Evolutionary conservation across 2,329 filamentous ascomycete species (phyloP), one percentile per base, ranked within the genome.

Genomic region (Fusarium drepaniforme): DNA sequence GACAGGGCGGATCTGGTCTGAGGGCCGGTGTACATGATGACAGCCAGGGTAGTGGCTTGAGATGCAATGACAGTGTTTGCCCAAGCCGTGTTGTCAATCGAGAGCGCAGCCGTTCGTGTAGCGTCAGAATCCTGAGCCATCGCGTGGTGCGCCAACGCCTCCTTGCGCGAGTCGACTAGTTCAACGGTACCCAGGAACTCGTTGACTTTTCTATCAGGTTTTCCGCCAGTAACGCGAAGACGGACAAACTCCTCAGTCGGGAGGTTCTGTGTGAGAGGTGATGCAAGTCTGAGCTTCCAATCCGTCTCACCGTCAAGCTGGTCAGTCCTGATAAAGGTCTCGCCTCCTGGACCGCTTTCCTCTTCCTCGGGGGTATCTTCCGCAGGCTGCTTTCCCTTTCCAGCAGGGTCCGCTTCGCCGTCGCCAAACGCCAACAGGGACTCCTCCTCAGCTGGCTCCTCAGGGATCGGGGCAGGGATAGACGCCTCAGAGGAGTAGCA

Each of bases 41-140:
- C 94, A 3, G 96, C 96, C 68, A 98, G 88, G 0, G 97, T 97
- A 5, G 91, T 94, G 1, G 94, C 96, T 81, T 96, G 97, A 1
- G 96, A 98, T 1, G 97, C 97, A 70, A 99, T 93, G 28, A 99
- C 94, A 0, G 97, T 99, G 81, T 98, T 99, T 21, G 96, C 96
- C 97, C 97, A 99, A 12, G 97, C 97, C 9, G 97, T 98, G 80
- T 99, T 98, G 83, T 99, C 97, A 73, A 99, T 98, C 2, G 91
- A 94, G 42, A 99, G 87, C 2, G 96, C 92, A 3, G 92, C 90
- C 7, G 93, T 94, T 68, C 90, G 90, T 18, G 83, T 75, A 21
- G 74, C 74, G 23, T 84, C 84, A 18, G 79, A 80, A 40, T 83
- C 81, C 18, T 81, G 77, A 8, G 79, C 79, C 37, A 83, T 73